Percentiles rank a stretch among this genome's conserved stretches.
Evolutionary conservation across 805 yeast genomes (phyloP).

Genomic region (Cyberlindnera veronae): DNA sequence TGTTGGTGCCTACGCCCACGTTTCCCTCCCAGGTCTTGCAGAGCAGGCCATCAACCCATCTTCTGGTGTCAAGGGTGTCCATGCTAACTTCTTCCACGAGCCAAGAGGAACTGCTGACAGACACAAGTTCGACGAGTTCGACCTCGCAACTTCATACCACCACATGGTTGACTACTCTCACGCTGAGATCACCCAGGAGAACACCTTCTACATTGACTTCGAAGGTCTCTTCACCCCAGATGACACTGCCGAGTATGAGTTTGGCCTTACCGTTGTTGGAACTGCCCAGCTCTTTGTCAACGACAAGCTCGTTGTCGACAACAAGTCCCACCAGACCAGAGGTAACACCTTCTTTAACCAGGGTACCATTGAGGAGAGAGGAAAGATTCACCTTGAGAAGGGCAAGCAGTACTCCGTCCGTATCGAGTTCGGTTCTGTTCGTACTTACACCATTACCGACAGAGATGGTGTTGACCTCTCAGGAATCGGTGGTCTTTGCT

Average conservation of each 20-base stretch:
- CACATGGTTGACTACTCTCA: slow-evolving; percentile 29
- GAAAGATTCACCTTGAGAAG: slow-evolving; percentile 33
- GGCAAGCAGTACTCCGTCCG: slow-evolving; percentile 42
- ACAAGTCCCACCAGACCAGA: slow-evolving; percentile 42
- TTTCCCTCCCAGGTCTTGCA: slow-evolving; percentile 30
- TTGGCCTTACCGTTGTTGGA: slow-evolving; percentile 50
- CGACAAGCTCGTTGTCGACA: slow-evolving; percentile 48
- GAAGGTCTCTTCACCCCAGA: slow-evolving; percentile 43
- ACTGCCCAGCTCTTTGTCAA: slow-evolving; percentile 51
- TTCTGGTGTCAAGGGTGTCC: slow-evolving; percentile 22
- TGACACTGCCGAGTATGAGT: slow-evolving; percentile 41
- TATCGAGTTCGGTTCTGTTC: slow-evolving; percentile 47
- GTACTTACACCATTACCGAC: slow-evolving; percentile 29
- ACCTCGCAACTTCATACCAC: slow-evolving; percentile 15
- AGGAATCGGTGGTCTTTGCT: slow-evolving; percentile 33
- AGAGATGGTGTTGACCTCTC: slow-evolving; percentile 16
- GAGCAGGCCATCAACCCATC: slow-evolving; percentile 15
- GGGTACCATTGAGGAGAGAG: slow-evolving; percentile 48
- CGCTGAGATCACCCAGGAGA: slow-evolving; percentile 15
- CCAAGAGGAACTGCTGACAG: slow-evolving; percentile 20
- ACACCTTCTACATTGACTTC: slow-evolving; percentile 41
- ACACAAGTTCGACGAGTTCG: slow-evolving; percentile 28
- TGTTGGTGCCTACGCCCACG: slow-evolving; percentile 34
- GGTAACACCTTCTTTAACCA: slow-evolving; percentile 52
- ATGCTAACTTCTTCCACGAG: slow-evolving; percentile 22